These are phyloP conservation scores for Cystofilobasidium ferigula DNA, from an alignment of 768 basidiomycete genomes.

Conservation along the genomic window DNA sequence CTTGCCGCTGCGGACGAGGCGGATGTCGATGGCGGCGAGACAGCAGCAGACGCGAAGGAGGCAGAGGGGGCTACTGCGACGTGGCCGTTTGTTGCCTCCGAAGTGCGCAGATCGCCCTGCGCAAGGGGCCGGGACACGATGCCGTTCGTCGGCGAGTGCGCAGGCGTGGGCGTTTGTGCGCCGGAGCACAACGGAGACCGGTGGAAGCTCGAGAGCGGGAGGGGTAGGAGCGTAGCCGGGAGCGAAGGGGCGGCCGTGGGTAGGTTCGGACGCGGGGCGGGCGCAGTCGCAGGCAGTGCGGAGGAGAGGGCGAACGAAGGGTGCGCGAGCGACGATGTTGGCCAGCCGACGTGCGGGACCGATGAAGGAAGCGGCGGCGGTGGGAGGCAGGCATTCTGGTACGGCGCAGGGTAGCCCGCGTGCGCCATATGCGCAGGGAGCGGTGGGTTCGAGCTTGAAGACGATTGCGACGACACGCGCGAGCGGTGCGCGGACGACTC, in stretches of 20 bases:
- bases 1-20: no score
- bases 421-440: no score
- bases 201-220: background rate
- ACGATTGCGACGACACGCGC: background rate
- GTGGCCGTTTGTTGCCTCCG: background rate
- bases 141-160: background rate
- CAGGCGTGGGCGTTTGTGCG: background rate
- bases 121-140: no score
- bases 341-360: background rate
- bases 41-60: no score
- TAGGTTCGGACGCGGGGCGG: background rate
- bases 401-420: no score
- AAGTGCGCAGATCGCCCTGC: no score
- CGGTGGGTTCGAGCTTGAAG: background rate
- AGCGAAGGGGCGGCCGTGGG: background rate
- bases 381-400: no score
- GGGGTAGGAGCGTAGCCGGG: background rate
- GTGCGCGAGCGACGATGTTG: background rate
- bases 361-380: no score
- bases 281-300: background rate
- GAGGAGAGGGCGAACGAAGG: background rate
- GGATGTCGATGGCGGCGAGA: no score
- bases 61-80: background rate
- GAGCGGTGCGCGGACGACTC: background rate
- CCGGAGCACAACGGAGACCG: background rate